Percentiles rank a stretch among this genome's conserved stretches.
phyloP scores from a whole-genome alignment of 1,139 yeast genomes.

The Lodderomyces oxycetoniae region DNA sequence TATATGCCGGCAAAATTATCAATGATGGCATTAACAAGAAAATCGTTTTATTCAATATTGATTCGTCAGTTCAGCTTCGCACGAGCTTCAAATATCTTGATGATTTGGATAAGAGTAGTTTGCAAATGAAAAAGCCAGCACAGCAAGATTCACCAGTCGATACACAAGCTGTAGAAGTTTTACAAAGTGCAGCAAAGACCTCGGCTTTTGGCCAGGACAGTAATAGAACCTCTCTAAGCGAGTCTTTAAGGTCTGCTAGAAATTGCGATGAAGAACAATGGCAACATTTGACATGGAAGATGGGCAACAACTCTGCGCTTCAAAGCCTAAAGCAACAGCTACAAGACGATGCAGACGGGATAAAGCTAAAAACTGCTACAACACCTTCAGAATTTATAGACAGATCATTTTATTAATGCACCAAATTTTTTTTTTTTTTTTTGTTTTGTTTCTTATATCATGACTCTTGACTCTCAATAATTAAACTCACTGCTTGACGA shows the following conservation, averaged over 20 bases:
- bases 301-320: conserved; percentile 33
- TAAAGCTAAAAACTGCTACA: conserved; percentile 17
- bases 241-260: conserved; percentile 71
- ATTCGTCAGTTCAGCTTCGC: conserved; percentile 70
- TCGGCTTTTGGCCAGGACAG: conserved; percentile 69
- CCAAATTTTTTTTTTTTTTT: neutral
- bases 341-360: conserved; percentile 23
- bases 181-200: conserved; percentile 39
- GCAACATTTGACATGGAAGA: conserved; percentile 46
- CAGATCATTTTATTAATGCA: conserved; percentile 1
- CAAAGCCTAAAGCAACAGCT: conserved; percentile 26
- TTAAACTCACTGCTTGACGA: conserved; percentile 71
- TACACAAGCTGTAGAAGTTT: conserved; percentile 39
- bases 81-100: conserved; percentile 80
- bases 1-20: conserved; percentile 33
- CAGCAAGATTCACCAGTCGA: conserved; percentile 20
- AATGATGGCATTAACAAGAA: conserved; percentile 25
- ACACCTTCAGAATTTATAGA: conserved; percentile 4
- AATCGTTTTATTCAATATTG: conserved; percentile 62
- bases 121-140: conserved; percentile 18
- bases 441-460: neutral
- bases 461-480: conserved; percentile 23
- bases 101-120: conserved; percentile 31
- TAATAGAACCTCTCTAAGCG: conserved; percentile 68
- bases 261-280: conserved; percentile 72